Conservation (phyloP, 306 rosid species). For the Hylodesmum podocarpum region DNA sequence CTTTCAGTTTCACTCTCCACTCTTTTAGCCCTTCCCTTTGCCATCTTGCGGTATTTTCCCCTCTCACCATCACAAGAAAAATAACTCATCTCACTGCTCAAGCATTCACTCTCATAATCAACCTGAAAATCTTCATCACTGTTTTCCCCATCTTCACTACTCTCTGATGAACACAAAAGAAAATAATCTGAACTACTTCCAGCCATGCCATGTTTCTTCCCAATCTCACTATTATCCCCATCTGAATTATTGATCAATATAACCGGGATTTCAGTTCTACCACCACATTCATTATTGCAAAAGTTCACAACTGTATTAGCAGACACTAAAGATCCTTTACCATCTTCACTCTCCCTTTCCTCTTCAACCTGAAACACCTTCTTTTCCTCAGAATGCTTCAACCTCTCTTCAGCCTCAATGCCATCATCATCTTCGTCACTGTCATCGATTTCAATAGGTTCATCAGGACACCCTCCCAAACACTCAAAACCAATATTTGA, state of each 20-base stretch:
- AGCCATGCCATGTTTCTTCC: too few relatives aligned
- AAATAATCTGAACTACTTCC: background rate
- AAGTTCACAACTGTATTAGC: background rate
- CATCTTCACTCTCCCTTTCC: background rate
- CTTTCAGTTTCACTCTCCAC: background rate
- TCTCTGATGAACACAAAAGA: background rate
- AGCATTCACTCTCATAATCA: background rate
- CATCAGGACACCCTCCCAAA: background rate
- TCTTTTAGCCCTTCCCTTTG: background rate
- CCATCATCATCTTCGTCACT: background rate
- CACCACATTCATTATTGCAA: background rate
- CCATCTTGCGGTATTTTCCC: background rate
- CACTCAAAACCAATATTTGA: background rate
- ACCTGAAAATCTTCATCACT: conserved; percentile 26
- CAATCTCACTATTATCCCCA: too few relatives aligned
- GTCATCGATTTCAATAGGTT: background rate
- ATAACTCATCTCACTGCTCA: background rate
- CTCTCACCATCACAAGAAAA: background rate
- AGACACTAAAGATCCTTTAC: background rate
- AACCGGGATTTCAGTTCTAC: background rate
- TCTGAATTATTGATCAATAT: too few relatives aligned
- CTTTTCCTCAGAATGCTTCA: background rate
- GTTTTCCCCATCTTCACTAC: background rate
- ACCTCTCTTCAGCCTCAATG: background rate
- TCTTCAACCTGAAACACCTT: background rate